Evolutionary conservation across 2,329 filamentous ascomycete species (phyloP).

Genomic region (Chrysoporthe cubensis): DNA sequence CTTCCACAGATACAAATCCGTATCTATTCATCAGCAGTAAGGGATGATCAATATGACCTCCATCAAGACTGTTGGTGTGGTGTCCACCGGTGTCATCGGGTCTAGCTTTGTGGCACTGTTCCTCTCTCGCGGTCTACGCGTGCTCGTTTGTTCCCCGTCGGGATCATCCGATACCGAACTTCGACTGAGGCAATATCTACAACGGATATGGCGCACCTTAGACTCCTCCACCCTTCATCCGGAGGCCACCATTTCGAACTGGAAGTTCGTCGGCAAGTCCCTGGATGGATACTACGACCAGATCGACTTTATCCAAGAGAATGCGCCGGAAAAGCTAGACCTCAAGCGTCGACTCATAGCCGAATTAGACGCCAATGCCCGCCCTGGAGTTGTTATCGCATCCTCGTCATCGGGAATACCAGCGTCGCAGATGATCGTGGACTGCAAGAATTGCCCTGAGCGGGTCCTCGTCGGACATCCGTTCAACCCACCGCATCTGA

Average conservation of each 20-base stretch:
- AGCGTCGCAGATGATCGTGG: conserved; percentile 35
- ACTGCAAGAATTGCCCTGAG: conserved; percentile 35
- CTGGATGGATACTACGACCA: conserved; percentile 25
- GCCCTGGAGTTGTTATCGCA: conserved; percentile 42
- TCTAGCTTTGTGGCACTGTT: conserved; percentile 45
- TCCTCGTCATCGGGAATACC: conserved; percentile 44
- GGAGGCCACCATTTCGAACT: conserved; percentile 10
- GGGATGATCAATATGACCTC: neutral
- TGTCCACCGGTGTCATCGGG: conserved; percentile 40
- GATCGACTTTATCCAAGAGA: conserved; percentile 44
- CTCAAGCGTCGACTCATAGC: conserved; percentile 44
- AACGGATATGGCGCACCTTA: conserved; percentile 22
- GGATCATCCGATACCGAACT: conserved; percentile 38
- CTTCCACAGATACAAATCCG: neutral
- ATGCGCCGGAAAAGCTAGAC: conserved; percentile 44
- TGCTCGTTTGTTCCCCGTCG: conserved; percentile 45
- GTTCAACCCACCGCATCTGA: conserved; percentile 53
- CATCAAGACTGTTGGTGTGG: conserved; percentile 36
- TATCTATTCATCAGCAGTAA: neutral
- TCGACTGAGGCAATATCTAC: conserved; percentile 32
- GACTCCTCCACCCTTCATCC: conserved; percentile 3
- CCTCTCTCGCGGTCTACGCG: conserved; percentile 38
- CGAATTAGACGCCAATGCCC: conserved; percentile 38
- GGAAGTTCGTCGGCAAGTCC: conserved; percentile 22
- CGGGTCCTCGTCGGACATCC: conserved; percentile 49